phyloP scores from a whole-genome alignment of 2,329 filamentous ascomycete species.

The Chrysoporthe deuterocubensis region DNA sequence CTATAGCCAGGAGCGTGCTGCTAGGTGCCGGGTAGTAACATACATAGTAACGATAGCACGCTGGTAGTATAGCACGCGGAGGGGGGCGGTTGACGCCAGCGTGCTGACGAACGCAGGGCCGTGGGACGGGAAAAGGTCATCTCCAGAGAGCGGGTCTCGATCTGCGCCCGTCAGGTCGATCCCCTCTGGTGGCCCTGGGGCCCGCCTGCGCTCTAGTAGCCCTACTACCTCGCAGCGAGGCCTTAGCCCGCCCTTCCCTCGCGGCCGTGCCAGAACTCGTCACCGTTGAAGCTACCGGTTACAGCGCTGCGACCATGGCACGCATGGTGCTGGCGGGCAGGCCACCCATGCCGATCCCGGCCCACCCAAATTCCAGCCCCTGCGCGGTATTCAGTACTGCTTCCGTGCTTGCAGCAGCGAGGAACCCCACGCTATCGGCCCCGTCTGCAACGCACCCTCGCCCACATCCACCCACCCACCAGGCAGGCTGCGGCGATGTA shows the following conservation, averaged over 20 bases:
- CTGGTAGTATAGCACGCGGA: not conserved
- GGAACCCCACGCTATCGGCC: conserved; percentile 21
- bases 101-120: not conserved
- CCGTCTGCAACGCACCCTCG: conserved; percentile 15
- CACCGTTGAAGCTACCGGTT: not conserved
- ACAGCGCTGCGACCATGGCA: not conserved
- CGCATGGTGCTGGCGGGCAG: conserved; percentile 4
- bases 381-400: conserved; percentile 16
- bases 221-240: not conserved
- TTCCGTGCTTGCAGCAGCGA: conserved; percentile 22
- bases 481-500: not conserved
- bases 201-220: not conserved
- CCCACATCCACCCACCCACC: conserved; percentile 11
- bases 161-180: conserved; percentile 1
- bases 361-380: conserved; percentile 10
- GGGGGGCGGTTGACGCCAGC: not conserved
- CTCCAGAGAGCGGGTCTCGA: not conserved
- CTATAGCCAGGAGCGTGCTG: not conserved
- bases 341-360: conserved; percentile 27
- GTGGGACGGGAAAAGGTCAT: not conserved
- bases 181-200: not conserved
- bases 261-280: not conserved
- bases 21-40: too few species aligned
- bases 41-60: too few species aligned
- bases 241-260: not conserved